phyloP scores from a whole-genome alignment of 306 rosid genomes.

The Ochetophila trinervis region DNA sequence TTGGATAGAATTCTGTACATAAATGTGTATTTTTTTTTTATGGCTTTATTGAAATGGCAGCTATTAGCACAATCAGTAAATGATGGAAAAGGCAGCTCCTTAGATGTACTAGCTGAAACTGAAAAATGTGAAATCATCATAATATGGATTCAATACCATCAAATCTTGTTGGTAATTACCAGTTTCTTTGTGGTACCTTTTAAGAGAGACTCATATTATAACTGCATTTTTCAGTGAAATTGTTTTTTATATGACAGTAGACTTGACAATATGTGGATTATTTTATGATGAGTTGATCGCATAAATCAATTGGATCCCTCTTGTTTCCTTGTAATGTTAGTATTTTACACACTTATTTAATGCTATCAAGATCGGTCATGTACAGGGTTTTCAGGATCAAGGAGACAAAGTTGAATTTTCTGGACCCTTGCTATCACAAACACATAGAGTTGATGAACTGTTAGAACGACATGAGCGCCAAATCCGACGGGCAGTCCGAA shows the following conservation, averaged over 20 bases:
- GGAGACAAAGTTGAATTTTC: slow-evolving; percentile 88
- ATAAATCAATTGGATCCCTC: not conserved
- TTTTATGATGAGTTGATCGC: slow-evolving; percentile 9
- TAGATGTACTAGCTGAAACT: slow-evolving; percentile 6
- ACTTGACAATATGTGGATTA: not conserved
- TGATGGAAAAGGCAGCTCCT: slow-evolving; percentile 1
- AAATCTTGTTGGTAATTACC: not conserved
- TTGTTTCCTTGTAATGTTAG: not conserved
- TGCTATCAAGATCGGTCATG: slow-evolving; percentile 16
- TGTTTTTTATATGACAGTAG: not conserved
- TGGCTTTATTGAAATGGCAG: not conserved
- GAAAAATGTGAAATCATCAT: not conserved
- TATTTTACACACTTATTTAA: not conserved
- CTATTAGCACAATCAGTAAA: not conserved
- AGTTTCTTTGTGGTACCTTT: not conserved
- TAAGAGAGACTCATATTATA: slow-evolving; percentile 1
- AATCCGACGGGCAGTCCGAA: slow-evolving; percentile 62
- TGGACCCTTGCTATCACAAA: slow-evolving; percentile 85
- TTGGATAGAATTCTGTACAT: not conserved
- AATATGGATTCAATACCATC: slow-evolving; percentile 5
- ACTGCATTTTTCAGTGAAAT: not conserved
- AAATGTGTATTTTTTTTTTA: not conserved
- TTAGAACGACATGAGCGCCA: slow-evolving; percentile 90
- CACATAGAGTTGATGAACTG: slow-evolving; percentile 84
- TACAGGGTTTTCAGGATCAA: slow-evolving; percentile 73